These are phyloP conservation scores for Venturia aucupariae DNA, from an alignment of 2,329 filamentous ascomycete species.

Conservation along the genomic window DNA sequence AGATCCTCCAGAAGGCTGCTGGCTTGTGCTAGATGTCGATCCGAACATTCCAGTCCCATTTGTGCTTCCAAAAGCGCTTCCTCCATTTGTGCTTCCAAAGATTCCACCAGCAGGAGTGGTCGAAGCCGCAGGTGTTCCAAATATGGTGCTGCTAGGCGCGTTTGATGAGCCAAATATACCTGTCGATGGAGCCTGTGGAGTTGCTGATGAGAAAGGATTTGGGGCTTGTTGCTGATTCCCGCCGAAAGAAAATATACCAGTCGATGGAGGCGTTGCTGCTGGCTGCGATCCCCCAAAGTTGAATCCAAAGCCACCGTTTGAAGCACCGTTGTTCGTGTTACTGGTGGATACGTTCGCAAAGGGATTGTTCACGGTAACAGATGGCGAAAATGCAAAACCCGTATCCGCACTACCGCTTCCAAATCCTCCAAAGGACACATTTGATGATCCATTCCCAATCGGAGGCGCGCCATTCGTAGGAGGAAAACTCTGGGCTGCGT, in stretches of 20 bases:
- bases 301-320: conserved; percentile 4
- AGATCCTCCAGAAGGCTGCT: conserved; percentile 1
- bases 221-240: background rate
- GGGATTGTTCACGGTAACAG: conserved; percentile 11
- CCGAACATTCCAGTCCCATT: background rate
- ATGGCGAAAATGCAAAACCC: conserved; percentile 9
- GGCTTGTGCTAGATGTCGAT: background rate
- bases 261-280: background rate
- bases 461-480: conserved; percentile 10
- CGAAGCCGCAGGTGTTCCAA: background rate
- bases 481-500: conserved; percentile 11
- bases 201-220: conserved; percentile 1
- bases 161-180: conserved; percentile 7
- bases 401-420: conserved; percentile 2
- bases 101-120: background rate
- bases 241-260: conserved; percentile 9
- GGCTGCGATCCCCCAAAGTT: conserved; percentile 11
- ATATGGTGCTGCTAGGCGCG: conserved; percentile 3
- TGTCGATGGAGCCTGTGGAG: conserved; percentile 6
- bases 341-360: conserved; percentile 3
- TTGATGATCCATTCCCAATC: conserved; percentile 4
- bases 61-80: conserved; percentile 7
- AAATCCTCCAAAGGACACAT: conserved; percentile 12
- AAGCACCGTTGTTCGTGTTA: background rate
- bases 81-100: background rate